These are phyloP conservation scores for Urtica urens DNA, from an alignment of 306 rosid genomes.

Conservation along the genomic window DNA sequence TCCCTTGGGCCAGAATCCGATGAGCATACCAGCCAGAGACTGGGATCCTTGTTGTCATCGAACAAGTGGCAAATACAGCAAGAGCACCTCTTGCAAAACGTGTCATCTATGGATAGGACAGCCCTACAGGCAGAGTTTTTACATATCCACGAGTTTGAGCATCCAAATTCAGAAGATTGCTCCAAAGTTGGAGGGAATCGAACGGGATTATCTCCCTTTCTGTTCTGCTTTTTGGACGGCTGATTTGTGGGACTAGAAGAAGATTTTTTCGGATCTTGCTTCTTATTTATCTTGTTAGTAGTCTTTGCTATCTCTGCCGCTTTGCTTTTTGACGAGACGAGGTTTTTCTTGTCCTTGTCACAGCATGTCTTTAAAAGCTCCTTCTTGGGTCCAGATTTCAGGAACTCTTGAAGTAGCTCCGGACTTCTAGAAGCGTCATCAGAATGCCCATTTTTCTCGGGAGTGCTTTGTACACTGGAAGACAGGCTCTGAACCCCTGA, in stretches of 20 bases:
- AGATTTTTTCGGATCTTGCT: slow-evolving; percentile 60
- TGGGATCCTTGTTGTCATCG: slow-evolving; percentile 98
- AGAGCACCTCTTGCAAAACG: slow-evolving; percentile 97
- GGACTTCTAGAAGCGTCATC: slow-evolving; percentile 71
- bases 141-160: slow-evolving; percentile 75
- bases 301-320: slow-evolving; percentile 47
- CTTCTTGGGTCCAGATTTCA: slow-evolving; percentile 67
- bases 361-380: slow-evolving; percentile 46
- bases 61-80: slow-evolving; percentile 94
- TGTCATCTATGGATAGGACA: slow-evolving; percentile 72
- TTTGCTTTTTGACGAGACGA: slow-evolving; percentile 33
- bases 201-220: slow-evolving; percentile 79
- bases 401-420: slow-evolving; percentile 59
- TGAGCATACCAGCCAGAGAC: slow-evolving; percentile 96
- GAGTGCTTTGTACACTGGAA: slow-evolving; percentile 75
- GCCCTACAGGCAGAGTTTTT: slow-evolving; percentile 97
- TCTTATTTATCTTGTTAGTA: slow-evolving; percentile 50
- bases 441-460: slow-evolving; percentile 64
- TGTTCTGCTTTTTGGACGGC: slow-evolving; percentile 55
- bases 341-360: slow-evolving; percentile 51
- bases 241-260: slow-evolving; percentile 48
- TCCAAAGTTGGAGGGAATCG: slow-evolving; percentile 50
- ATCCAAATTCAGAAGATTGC: slow-evolving; percentile 59
- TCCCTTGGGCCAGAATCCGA: slow-evolving; percentile 68
- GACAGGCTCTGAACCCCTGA: slow-evolving; percentile 73